These are phyloP conservation scores for Ogataea pignaliae DNA, from an alignment of 805 yeast genomes.

Conservation along the genomic window DNA sequence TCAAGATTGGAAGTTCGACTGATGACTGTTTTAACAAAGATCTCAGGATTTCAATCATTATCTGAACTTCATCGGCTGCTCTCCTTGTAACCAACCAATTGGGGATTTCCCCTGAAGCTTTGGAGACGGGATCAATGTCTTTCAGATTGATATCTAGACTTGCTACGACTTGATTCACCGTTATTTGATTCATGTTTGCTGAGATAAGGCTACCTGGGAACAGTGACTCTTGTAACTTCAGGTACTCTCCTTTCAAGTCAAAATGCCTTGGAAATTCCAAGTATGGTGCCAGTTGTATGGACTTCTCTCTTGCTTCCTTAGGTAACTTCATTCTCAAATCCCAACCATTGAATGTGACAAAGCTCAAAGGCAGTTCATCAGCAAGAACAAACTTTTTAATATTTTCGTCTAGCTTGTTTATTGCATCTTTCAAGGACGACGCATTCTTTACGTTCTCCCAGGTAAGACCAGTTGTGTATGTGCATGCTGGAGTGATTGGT, in stretches of 20 bases:
- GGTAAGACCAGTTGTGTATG: slow-evolving; percentile 47
- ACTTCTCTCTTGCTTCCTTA: slow-evolving; percentile 76
- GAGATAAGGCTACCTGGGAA: slow-evolving; percentile 47
- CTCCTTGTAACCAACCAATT: slow-evolving; percentile 34
- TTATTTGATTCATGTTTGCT: slow-evolving; percentile 21
- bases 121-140: slow-evolving; percentile 14
- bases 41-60: slow-evolving; percentile 41
- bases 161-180: slow-evolving; percentile 17
- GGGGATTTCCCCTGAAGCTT: slow-evolving; percentile 6
- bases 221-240: slow-evolving; percentile 60
- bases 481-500: slow-evolving; percentile 58
- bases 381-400: slow-evolving; percentile 41
- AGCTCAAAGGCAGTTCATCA: slow-evolving; percentile 48
- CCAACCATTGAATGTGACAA: slow-evolving; percentile 64
- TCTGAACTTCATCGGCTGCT: slow-evolving; percentile 41
- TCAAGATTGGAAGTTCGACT: slow-evolving; percentile 50
- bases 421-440: slow-evolving; percentile 59
- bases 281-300: slow-evolving; percentile 66
- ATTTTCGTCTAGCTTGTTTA: slow-evolving; percentile 46
- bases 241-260: slow-evolving; percentile 70
- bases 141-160: slow-evolving; percentile 18
- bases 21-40: slow-evolving; percentile 46
- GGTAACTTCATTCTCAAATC: slow-evolving; percentile 73
- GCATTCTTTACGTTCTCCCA: slow-evolving; percentile 61
- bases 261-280: slow-evolving; percentile 72